phyloP scores from a whole-genome alignment of 2,329 filamentous ascomycete genomes.

The Phialophora chinensis region DNA sequence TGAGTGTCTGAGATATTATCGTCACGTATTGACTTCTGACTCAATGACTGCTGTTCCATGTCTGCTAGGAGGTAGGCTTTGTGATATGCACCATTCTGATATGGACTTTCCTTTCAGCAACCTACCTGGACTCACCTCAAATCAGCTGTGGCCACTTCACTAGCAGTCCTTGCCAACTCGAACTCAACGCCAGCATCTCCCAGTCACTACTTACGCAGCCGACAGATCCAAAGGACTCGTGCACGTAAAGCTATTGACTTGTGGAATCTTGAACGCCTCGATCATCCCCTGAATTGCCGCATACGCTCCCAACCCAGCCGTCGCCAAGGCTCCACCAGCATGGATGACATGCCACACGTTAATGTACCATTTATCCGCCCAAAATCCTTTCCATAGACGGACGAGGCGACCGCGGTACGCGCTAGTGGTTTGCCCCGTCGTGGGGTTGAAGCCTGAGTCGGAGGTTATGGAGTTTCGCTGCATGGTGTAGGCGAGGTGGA shows the following conservation, averaged over 20 bases:
- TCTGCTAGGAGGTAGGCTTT: not conserved
- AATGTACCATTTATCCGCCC: conserved; percentile 39
- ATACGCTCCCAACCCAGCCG: conserved; percentile 41
- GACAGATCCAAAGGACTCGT: conserved; percentile 42
- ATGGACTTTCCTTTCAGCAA: not conserved
- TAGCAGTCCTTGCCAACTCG: not conserved
- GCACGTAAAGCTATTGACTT: conserved; percentile 44
- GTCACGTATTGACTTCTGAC: not conserved
- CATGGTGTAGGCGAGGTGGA: conserved; percentile 42
- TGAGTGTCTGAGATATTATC: not conserved
- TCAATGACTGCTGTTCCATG: not conserved
- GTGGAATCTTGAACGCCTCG: conserved; percentile 41
- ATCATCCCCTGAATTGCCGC: conserved; percentile 43
- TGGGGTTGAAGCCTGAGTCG: conserved; percentile 38
- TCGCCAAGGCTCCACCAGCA: conserved; percentile 39
- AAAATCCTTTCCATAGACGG: conserved; percentile 39
- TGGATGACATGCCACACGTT: conserved; percentile 42
- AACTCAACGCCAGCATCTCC: not conserved
- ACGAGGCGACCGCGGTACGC: conserved; percentile 21
- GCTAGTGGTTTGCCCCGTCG: conserved; percentile 36
- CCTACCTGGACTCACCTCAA: not conserved
- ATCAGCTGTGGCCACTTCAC: not conserved
- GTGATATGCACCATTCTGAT: not conserved
- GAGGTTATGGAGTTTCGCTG: conserved; percentile 40
- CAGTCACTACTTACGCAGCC: not conserved